These are phyloP conservation scores for Phoma sp. DNA, from an alignment of 2,329 filamentous ascomycete species.

Conservation along the genomic window DNA sequence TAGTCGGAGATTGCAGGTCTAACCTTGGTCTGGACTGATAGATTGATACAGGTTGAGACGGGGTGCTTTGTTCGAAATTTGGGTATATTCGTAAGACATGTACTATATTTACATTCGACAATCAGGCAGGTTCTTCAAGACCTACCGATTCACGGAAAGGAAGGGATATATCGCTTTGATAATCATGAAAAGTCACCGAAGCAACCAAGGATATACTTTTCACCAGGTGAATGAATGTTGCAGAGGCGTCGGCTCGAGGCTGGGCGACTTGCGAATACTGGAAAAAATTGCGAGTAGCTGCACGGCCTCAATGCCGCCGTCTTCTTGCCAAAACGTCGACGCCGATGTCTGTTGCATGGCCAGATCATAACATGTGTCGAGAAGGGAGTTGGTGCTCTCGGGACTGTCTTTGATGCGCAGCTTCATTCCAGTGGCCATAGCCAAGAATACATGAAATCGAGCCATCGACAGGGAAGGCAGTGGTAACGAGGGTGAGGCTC, in stretches of 20 bases:
- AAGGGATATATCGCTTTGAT: not conserved
- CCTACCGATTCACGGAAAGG: not conserved
- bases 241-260: slow-evolving; percentile 29
- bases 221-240: slow-evolving; percentile 43
- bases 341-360: slow-evolving; percentile 42
- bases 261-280: slow-evolving; percentile 29
- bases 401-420: slow-evolving; percentile 36
- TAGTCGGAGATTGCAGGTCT: no score
- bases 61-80: no score
- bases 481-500: slow-evolving; percentile 21
- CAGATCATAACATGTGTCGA: slow-evolving; percentile 45
- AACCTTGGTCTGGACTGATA: no score
- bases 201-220: slow-evolving; percentile 2
- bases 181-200: not conserved
- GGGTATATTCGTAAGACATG: no score
- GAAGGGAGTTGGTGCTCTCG: slow-evolving; percentile 40
- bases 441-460: slow-evolving; percentile 45
- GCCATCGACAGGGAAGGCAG: slow-evolving; percentile 40
- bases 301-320: slow-evolving; percentile 39
- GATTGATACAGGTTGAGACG: no score
- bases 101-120: no score
- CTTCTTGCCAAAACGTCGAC: slow-evolving; percentile 44
- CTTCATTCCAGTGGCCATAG: slow-evolving; percentile 47
- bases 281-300: slow-evolving; percentile 43
- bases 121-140: no score